Percentiles rank a stretch among this genome's conserved stretches.
Evolutionary conservation across 495 filamentous ascomycete species (phyloP).

Genomic region (Diplogelasinospora grovesii): DNA sequence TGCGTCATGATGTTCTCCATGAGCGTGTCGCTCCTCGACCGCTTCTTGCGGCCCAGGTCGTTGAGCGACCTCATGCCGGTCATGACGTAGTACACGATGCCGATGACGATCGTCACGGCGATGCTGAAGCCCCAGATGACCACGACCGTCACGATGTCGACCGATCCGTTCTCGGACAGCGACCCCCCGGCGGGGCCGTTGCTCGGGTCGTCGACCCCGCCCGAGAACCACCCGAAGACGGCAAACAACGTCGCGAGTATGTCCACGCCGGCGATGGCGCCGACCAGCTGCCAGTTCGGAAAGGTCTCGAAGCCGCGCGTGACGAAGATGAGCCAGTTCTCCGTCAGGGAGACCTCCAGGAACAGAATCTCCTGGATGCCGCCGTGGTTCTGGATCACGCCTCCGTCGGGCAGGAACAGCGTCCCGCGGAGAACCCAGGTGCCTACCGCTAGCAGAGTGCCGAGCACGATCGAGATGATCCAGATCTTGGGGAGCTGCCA

Average conservation of each 20-base stretch:
- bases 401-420: constrained; percentile 64
- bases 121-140: constrained; percentile 87
- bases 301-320: constrained; percentile 79
- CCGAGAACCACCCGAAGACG: constrained; percentile 69
- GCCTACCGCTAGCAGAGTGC: constrained; percentile 69
- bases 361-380: constrained; percentile 76
- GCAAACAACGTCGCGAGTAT: constrained; percentile 76
- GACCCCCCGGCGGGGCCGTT: too few relatives aligned
- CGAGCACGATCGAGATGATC: constrained; percentile 82
- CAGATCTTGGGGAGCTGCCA: constrained; percentile 92
- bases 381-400: constrained; percentile 84
- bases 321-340: constrained; percentile 97
- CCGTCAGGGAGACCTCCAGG: constrained; percentile 81
- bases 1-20: too few relatives aligned
- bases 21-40: too few relatives aligned
- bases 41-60: too few relatives aligned
- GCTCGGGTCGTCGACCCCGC: too few relatives aligned
- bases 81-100: too few relatives aligned
- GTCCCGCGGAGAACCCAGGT: constrained; percentile 80
- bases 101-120: too few relatives aligned
- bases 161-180: too few relatives aligned
- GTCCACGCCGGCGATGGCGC: constrained; percentile 74
- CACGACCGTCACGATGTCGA: constrained; percentile 69
- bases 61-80: too few relatives aligned
- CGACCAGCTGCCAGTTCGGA: constrained; percentile 75